A percentile compares a stretch with the other conserved stretches of the same genome.
phyloP scores from a whole-genome alignment of 2,329 filamentous ascomycete genomes.

The Rhinocladiella similis region DNA sequence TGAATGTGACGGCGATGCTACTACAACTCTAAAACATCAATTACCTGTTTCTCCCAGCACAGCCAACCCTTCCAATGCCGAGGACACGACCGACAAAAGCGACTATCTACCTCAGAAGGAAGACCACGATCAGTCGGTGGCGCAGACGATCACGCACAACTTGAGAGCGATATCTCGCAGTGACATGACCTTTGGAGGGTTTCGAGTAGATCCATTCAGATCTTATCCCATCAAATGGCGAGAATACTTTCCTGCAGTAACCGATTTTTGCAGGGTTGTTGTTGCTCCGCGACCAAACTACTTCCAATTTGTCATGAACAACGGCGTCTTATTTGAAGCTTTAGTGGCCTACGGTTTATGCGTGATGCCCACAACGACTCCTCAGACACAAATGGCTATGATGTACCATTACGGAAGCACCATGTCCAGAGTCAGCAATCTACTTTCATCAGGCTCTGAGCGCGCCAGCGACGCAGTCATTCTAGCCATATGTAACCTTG shows the following conservation, averaged over 20 bases:
- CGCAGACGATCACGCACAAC: neutral
- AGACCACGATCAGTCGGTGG: neutral
- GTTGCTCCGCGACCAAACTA: constrained; percentile 7
- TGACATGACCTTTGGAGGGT: constrained; percentile 17
- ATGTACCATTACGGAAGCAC: constrained; percentile 17
- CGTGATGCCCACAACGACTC: constrained; percentile 6
- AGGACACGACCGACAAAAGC: too few species aligned
- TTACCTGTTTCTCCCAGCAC: too few species aligned
- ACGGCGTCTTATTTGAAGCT: constrained; percentile 20
- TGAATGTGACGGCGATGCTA: too few species aligned
- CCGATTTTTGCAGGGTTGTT: constrained; percentile 15
- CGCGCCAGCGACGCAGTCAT: constrained; percentile 9
- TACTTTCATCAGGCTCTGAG: neutral
- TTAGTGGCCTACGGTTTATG: constrained; percentile 15
- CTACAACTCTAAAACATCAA: too few species aligned
- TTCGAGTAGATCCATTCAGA: constrained; percentile 13
- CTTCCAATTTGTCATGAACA: constrained; percentile 10
- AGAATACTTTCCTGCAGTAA: constrained; percentile 15
- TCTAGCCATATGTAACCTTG: constrained; percentile 14
- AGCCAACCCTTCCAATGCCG: too few species aligned
- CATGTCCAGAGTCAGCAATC: constrained; percentile 6
- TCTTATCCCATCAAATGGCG: constrained; percentile 13
- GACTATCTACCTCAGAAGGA: too few species aligned
- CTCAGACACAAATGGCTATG: constrained; percentile 10
- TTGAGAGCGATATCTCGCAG: constrained; percentile 1